phyloP scores from a whole-genome alignment of 441 rosid species.

The Gossypium gossypioides region DNA sequence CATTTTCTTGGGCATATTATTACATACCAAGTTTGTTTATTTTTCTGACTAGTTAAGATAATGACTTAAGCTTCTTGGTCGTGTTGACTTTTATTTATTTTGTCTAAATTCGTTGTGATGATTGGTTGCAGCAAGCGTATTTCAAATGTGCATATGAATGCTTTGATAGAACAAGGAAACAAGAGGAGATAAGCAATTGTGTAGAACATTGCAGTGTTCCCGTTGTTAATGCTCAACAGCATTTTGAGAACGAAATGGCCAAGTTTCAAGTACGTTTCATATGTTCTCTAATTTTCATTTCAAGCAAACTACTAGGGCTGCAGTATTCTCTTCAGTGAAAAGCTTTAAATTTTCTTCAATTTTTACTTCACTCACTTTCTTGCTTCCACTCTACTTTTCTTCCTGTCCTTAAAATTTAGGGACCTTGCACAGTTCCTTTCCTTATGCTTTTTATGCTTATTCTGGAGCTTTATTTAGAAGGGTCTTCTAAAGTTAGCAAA shows the following conservation, averaged over 20 bases:
- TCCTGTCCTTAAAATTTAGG: neutral
- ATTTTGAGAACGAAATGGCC: slow-evolving; percentile 61
- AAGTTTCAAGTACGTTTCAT: slow-evolving; percentile 52
- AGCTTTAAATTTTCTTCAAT: neutral
- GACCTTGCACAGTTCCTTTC: neutral
- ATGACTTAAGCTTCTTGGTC: neutral
- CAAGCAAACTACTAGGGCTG: neutral
- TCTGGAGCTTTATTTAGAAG: neutral
- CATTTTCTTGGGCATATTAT: neutral
- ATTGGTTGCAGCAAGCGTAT: slow-evolving; percentile 59
- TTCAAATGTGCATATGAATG: slow-evolving; percentile 92
- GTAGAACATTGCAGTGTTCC: slow-evolving; percentile 77
- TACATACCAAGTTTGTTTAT: neutral
- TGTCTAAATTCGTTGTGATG: neutral
- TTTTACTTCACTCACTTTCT: neutral
- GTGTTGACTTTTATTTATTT: neutral
- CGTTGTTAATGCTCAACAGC: slow-evolving; percentile 54
- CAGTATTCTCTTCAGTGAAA: neutral
- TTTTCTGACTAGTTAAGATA: neutral
- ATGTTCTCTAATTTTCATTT: neutral
- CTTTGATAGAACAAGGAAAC: slow-evolving; percentile 63
- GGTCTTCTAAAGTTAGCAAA: neutral
- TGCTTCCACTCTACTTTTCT: neutral
- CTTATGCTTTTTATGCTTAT: neutral
- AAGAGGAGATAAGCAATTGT: slow-evolving; percentile 55